phyloP scores from a whole-genome alignment of 805 yeast genomes.

The Pichia thaimueangensis region DNA sequence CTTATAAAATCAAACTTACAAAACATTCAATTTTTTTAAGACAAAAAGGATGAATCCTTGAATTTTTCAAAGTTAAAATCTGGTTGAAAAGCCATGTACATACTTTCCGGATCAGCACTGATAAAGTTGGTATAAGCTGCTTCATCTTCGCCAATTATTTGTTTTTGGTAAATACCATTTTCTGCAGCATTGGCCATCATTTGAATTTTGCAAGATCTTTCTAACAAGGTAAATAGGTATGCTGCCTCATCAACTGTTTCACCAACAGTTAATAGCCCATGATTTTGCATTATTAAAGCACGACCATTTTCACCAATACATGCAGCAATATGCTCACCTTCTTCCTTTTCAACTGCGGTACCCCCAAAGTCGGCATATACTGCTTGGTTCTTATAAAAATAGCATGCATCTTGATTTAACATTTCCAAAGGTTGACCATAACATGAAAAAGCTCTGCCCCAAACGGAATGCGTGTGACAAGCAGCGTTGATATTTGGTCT shows the following conservation, averaged over 20 bases:
- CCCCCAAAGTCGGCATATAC: slow-evolving; percentile 73
- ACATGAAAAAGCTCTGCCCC: slow-evolving; percentile 59
- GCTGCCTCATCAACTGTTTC: slow-evolving; percentile 72
- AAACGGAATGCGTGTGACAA: slow-evolving; percentile 61
- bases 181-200: slow-evolving; percentile 51
- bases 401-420: slow-evolving; percentile 74
- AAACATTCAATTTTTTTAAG: too few species aligned
- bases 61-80: slow-evolving; percentile 47
- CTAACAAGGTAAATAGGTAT: slow-evolving; percentile 55
- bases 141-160: slow-evolving; percentile 48
- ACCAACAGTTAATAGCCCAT: slow-evolving; percentile 69
- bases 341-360: slow-evolving; percentile 61
- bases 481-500: slow-evolving; percentile 70
- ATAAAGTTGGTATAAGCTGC: slow-evolving; percentile 61
- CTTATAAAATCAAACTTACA: too few species aligned
- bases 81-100: slow-evolving; percentile 70
- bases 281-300: slow-evolving; percentile 56
- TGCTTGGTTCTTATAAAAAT: slow-evolving; percentile 56
- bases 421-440: slow-evolving; percentile 66
- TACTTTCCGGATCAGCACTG: slow-evolving; percentile 58
- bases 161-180: slow-evolving; percentile 34
- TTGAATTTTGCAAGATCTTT: slow-evolving; percentile 60
- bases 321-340: slow-evolving; percentile 55
- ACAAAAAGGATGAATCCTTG: slow-evolving; percentile 7
- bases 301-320: slow-evolving; percentile 55